Conservation (phyloP, 192 early-diverging fungal species). For the Rhizoclosmatium sp. region DNA sequence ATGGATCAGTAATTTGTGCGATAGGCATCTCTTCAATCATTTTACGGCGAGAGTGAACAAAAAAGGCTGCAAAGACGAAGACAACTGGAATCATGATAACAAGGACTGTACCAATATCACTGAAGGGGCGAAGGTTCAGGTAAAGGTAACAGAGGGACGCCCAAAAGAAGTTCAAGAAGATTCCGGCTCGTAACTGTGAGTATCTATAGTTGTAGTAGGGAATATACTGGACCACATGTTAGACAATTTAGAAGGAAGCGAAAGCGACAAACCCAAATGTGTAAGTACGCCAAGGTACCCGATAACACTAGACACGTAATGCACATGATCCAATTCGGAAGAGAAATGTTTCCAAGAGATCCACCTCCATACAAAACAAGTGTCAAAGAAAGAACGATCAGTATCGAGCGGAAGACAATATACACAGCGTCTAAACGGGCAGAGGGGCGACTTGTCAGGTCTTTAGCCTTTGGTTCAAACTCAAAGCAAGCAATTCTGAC, state of each 20-base stretch:
- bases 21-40: slow-evolving; percentile 34
- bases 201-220: slow-evolving; percentile 51
- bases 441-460: slow-evolving; percentile 41
- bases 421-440: slow-evolving; percentile 45
- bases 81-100: slow-evolving; percentile 31
- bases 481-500: slow-evolving; percentile 55
- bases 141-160: slow-evolving; percentile 45
- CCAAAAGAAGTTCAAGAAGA: slow-evolving; percentile 45
- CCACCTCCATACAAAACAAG: slow-evolving; percentile 24
- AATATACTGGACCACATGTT: slow-evolving; percentile 31
- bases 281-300: background rate
- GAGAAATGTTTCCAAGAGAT: background rate
- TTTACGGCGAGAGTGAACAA: slow-evolving; percentile 21
- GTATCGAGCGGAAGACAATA: slow-evolving; percentile 36
- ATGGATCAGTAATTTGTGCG: slow-evolving; percentile 24
- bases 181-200: slow-evolving; percentile 33
- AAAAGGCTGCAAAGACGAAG: slow-evolving; percentile 27
- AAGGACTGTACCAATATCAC: slow-evolving; percentile 50
- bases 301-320: background rate
- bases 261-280: background rate
- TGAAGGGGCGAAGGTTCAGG: slow-evolving; percentile 39
- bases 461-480: slow-evolving; percentile 47
- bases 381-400: slow-evolving; percentile 33
- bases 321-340: slow-evolving; percentile 10
- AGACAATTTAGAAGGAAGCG: background rate